Base-by-base conservation (phyloP, 257 asterid species). In the Ilex aquifolium region DNA sequence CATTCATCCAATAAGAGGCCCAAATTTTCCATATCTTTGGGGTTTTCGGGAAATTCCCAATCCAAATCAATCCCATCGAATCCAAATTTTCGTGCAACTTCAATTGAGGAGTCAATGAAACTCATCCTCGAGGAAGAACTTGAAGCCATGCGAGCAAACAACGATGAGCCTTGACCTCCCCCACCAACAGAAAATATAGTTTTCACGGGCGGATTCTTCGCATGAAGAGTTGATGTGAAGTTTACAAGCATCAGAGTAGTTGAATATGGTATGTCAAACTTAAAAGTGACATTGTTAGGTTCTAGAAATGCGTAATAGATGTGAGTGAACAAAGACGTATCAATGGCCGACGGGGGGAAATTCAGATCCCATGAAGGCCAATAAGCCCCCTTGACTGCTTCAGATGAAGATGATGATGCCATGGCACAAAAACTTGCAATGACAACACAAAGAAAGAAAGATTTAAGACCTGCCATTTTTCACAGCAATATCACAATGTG, bases 31-130 rank as follows among this genome's bases (percentile, higher is more conserved):
- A 91, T 91, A 61, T 91, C 95, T 14, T 29, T 65, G 0, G 77
- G 31, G 36, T 56, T 73, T 21, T 79, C 64, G 2, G 98, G 98
- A 40, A 44, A 80, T 70, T 91, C 95, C 91, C 95, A 91, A 51
- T 91, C 96, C 6, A 91, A 75, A 67, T 91, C 98, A 14, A 86
- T 58, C 40, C 98, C 98, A 10, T 88, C 86, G 36, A 88, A 91
- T 40, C 80, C 81, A 40, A 60, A 84, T 17, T 69, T 74, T 31
- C 96, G 63, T 0, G 96, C 98, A 1, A 80, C 84, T 10, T 78
- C 67, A n/a, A 91, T 82, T 82, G 79, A 86, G 0, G 95, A 84
- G 3, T 36, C 63, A 52, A 91, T 78, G 78, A 91, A 91, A 6
- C 31, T 64, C 48, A 64, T 56, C 7, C 92, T 79, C 0, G 76